A percentile compares a stretch with the other conserved stretches of the same genome.
phyloP scores from a whole-genome alignment of 2,329 filamentous ascomycete genomes.

The Neurospora crassa region DNA sequence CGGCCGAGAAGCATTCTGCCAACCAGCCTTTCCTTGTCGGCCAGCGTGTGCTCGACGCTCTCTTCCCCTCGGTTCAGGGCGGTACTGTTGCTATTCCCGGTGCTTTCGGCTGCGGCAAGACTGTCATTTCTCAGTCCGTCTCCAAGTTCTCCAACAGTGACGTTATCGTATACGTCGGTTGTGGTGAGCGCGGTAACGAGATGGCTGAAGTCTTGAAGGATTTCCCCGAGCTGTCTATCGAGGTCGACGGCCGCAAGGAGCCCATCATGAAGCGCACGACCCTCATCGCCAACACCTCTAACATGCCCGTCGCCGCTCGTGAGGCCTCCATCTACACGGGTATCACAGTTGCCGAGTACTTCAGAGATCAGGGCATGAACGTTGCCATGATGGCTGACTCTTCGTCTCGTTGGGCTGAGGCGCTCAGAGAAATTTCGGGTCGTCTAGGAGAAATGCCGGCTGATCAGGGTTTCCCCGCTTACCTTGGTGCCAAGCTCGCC shows the following conservation, averaged over 20 bases:
- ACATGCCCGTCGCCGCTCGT: constrained; percentile 98
- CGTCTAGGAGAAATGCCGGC: constrained; percentile 99
- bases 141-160: constrained; percentile 99
- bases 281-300: constrained; percentile 97
- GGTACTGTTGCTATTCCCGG: constrained; percentile 97
- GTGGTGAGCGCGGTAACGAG: constrained; percentile 92
- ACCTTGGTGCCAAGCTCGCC: constrained; percentile 90
- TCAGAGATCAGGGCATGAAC: constrained; percentile 91
- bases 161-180: constrained; percentile 95
- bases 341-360: constrained; percentile 92
- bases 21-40: constrained; percentile 91
- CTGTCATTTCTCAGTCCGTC: constrained; percentile 95
- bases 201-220: constrained; percentile 99
- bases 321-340: constrained; percentile 98
- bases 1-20: constrained; percentile 84
- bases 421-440: constrained; percentile 95
- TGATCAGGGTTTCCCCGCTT: constrained; percentile 98
- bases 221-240: constrained; percentile 95
- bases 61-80: constrained; percentile 94
- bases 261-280: constrained; percentile 99
- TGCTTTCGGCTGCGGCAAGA: constrained; percentile 98
- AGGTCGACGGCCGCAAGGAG: constrained; percentile 87
- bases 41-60: constrained; percentile 88
- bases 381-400: constrained; percentile 99
- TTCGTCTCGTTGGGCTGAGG: constrained; percentile 95